These are phyloP conservation scores for Dactylellina sp. DNA, from an alignment of 2,329 filamentous ascomycete genomes.

Conservation along the genomic window DNA sequence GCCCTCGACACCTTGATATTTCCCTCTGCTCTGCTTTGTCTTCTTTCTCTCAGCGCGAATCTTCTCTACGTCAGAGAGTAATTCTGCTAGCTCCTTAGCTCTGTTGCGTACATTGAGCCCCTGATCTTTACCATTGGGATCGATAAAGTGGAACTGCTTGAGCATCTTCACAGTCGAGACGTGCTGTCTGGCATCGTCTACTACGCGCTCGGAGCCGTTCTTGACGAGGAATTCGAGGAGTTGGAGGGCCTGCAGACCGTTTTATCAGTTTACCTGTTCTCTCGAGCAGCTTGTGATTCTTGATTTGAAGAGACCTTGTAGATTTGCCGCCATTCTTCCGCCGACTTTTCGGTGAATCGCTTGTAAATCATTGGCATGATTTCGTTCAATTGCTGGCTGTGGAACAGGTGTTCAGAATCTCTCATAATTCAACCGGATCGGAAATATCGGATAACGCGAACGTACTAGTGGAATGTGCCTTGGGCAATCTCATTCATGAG, in stretches of 20 bases:
- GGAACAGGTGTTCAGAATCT: neutral
- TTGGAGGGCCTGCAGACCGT: constrained; percentile 75
- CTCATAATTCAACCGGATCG: constrained; percentile 6
- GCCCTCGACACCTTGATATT: constrained; percentile 94
- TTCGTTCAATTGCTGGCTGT: constrained; percentile 93
- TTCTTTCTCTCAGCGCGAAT: constrained; percentile 89
- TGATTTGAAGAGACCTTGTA: constrained; percentile 77
- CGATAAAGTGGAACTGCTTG: constrained; percentile 96
- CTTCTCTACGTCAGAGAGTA: constrained; percentile 90
- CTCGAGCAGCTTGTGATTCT: neutral
- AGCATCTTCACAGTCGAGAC: constrained; percentile 97
- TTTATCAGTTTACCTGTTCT: constrained; percentile 4
- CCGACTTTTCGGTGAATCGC: constrained; percentile 96
- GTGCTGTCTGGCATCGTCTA: constrained; percentile 95
- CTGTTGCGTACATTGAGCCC: constrained; percentile 97
- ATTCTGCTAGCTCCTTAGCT: constrained; percentile 92
- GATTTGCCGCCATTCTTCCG: constrained; percentile 98
- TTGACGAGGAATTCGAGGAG: constrained; percentile 97
- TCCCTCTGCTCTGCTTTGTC: constrained; percentile 86
- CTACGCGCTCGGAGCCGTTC: constrained; percentile 95
- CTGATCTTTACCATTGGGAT: constrained; percentile 96
- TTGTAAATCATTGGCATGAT: constrained; percentile 99
- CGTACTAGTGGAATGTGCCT: constrained; percentile 97
- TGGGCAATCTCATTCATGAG: constrained; percentile 98
- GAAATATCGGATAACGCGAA: constrained; percentile 56